A percentile compares a stretch with the other conserved stretches of the same genome.
phyloP scores from a whole-genome alignment of 805 yeast species.

The Tanozyma kutaoensis region DNA sequence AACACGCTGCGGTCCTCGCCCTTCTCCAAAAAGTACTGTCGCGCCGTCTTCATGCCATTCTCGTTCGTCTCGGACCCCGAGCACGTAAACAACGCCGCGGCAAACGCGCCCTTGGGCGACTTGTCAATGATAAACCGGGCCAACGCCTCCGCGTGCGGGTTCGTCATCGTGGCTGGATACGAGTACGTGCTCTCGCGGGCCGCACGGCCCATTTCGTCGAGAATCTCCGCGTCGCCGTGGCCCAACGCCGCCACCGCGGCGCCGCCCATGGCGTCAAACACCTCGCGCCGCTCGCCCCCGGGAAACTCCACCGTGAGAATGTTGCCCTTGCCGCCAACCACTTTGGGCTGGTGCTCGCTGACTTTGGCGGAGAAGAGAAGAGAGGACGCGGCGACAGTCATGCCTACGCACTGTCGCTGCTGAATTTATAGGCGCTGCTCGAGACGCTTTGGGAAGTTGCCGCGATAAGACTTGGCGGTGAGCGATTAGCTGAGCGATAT shows the following conservation, averaged over 20 bases:
- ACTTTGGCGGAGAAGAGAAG: constrained; percentile 5
- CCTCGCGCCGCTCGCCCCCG: constrained; percentile 3
- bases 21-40: constrained; percentile 6
- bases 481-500: too few relatives aligned
- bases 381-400: constrained; percentile 5
- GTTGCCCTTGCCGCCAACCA: constrained; percentile 7
- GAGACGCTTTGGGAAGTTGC: too few relatives aligned
- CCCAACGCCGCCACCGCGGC: constrained; percentile 7
- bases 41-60: constrained; percentile 8
- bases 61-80: constrained; percentile 8
- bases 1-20: constrained; percentile 5
- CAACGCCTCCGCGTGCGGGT: constrained; percentile 5
- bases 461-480: too few relatives aligned
- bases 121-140: constrained; percentile 5
- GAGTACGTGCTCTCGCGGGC: constrained; percentile 5
- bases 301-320: constrained; percentile 4
- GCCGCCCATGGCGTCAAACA: constrained; percentile 7
- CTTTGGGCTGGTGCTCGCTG: constrained; percentile 6
- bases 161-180: constrained; percentile 5
- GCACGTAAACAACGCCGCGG: constrained; percentile 7
- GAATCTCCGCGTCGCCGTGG: constrained; percentile 6
- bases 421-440: too few relatives aligned
- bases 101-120: constrained; percentile 6
- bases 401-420: too few relatives aligned
- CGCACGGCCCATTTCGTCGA: constrained; percentile 5